A percentile compares a stretch with the other conserved stretches of the same genome.
These are phyloP conservation scores for Phytophthora pisi DNA, from an alignment of 352 stramenopile species.

Conservation along the genomic window DNA sequence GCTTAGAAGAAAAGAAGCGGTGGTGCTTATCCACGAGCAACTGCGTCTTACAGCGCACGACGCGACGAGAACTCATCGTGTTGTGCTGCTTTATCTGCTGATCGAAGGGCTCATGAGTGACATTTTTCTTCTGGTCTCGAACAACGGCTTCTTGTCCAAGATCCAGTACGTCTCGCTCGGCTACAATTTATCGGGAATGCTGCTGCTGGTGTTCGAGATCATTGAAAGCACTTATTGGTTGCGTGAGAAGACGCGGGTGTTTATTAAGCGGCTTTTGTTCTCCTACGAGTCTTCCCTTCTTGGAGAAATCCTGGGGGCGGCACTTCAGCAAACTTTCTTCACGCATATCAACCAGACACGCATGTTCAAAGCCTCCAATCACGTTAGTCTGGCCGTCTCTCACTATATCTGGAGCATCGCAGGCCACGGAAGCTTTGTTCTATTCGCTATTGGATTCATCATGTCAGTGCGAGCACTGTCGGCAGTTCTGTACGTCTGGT, in stretches of 20 bases:
- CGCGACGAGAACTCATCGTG: conserved; percentile 16
- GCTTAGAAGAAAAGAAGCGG: conserved; percentile 5
- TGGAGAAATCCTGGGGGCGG: conserved; percentile 20
- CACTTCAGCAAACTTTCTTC: conserved; percentile 26
- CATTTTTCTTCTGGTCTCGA: conserved; percentile 26
- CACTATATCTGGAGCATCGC: conserved; percentile 36
- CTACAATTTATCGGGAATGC: conserved; percentile 33
- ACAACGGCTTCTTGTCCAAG: conserved; percentile 14
- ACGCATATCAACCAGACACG: conserved; percentile 16
- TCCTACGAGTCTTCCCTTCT: conserved; percentile 31
- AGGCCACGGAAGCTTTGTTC: conserved; percentile 24
- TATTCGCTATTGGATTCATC: conserved; percentile 21
- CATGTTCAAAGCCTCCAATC: neutral
- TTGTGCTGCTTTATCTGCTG: conserved; percentile 24
- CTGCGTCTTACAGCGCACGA: conserved; percentile 17
- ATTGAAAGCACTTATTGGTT: conserved; percentile 21
- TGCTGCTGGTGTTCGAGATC: conserved; percentile 17
- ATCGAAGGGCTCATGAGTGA: conserved; percentile 30
- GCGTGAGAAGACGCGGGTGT: conserved; percentile 1
- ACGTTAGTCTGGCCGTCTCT: neutral
- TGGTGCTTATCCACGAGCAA: conserved; percentile 21
- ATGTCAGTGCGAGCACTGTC: conserved; percentile 15
- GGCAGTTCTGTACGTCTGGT: conserved; percentile 23
- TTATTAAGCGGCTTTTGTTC: conserved; percentile 29
- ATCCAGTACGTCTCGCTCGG: conserved; percentile 35